Evolutionary conservation across 169 alveolate genomes (phyloP).

Genomic region (Babesia ovata): DNA sequence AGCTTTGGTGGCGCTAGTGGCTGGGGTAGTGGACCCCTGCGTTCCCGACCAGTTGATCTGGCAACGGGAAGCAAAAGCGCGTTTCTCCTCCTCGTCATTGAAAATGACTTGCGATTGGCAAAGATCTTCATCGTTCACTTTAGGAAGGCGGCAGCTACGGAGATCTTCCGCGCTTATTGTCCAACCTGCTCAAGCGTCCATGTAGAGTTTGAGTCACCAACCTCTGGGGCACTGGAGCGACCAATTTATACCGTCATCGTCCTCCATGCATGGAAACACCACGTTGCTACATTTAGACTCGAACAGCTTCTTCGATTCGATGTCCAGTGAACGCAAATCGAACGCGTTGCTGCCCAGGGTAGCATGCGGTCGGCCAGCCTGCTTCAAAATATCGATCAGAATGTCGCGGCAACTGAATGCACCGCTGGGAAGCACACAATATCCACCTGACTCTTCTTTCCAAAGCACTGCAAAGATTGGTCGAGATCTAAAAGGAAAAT

Average conservation of each 20-base stretch:
- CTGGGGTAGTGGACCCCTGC: not conserved
- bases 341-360: not conserved
- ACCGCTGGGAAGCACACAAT: slow-evolving; percentile 39
- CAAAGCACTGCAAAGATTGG: slow-evolving; percentile 40
- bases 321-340: slow-evolving; percentile 24
- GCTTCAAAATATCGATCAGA: slow-evolving; percentile 10
- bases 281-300: slow-evolving; percentile 58
- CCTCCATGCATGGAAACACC: slow-evolving; percentile 53
- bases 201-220: not conserved
- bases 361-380: slow-evolving; percentile 2
- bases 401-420: slow-evolving; percentile 13
- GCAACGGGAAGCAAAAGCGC: slow-evolving; percentile 59
- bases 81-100: slow-evolving; percentile 53
- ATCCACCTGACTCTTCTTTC: slow-evolving; percentile 44
- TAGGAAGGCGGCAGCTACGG: slow-evolving; percentile 33
- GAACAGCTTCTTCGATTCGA: slow-evolving; percentile 36
- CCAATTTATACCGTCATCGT: slow-evolving; percentile 49
- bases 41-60: slow-evolving; percentile 49
- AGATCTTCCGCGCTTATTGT: slow-evolving; percentile 23
- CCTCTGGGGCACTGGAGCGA: slow-evolving; percentile 51
- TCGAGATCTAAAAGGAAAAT: not conserved
- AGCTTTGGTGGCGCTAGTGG: not conserved
- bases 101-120: slow-evolving; percentile 36
- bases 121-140: slow-evolving; percentile 42
- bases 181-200: slow-evolving; percentile 4